Base-by-base conservation (phyloP, 768 basidiomycete species). In the Pleurotus tuber-regium region DNA sequence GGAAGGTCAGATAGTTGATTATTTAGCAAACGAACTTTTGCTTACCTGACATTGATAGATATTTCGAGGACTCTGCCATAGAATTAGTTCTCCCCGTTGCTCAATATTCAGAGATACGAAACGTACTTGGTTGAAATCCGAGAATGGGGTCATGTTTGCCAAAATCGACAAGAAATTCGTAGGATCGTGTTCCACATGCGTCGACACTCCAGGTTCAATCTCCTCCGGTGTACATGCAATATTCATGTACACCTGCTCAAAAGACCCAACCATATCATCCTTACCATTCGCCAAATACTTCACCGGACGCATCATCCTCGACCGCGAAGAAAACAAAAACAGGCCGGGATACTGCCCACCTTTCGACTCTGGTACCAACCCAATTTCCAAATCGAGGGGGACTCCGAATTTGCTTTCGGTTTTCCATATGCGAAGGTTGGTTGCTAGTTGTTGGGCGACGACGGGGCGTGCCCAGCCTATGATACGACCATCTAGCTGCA, bases 201-300 rank as follows among this genome's bases (percentile, higher is more conserved):
- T 89, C 16, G 92, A 88, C 5, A 89, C 74, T 12, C 78, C 83
- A 50, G 71, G 66, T 50, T 85, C 81, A 51, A 98, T 86, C 68
- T 97, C 97, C 59, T 87, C 86, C 3, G 86, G 86, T 49, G 83
- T 90, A 61, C 91, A 87, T 2, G 97, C 96, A 64, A 99, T 91
- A 63, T 99, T 92, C 92, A 98, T 93, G 66, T 98, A 99, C 4
- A 98, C 97, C 70, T 99, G 97, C 68, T 99, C 97, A 61, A 99
- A 99, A 6, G 96, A 80, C 2, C 97, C 97, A 50, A 98, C 78
- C 65, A 90, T 89, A 66, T 99, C 97, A 55, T 89, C 78, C 55
- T 78, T 78, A 18, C 88, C 89, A 65, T 98, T 98, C 51, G 76
- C 74, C 35, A 98, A 72, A 68, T 88, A 96, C 63, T 88, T 94